Conservation (phyloP, 2,329 filamentous ascomycete species). For the Hypoxylon rubiginosum region DNA sequence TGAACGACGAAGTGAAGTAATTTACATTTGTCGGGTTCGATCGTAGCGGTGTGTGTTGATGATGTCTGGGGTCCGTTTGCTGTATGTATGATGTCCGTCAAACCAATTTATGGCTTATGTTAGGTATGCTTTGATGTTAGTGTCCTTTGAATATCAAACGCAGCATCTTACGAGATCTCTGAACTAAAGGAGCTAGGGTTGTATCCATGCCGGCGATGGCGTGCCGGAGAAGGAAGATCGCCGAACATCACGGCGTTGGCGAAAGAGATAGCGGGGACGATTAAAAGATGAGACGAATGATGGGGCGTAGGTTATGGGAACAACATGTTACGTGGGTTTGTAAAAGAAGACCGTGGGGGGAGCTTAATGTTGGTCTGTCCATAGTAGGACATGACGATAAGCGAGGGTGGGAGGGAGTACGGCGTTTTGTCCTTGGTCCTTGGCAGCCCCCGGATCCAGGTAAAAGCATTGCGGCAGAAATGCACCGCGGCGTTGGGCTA, state of each 20-base stretch:
- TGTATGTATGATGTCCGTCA: background rate
- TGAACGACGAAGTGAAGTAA: background rate
- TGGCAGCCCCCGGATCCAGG: constrained; percentile 36
- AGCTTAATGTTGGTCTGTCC: constrained; percentile 12
- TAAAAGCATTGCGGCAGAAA: constrained; percentile 27
- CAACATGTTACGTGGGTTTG: constrained; percentile 32
- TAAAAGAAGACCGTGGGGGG: constrained; percentile 32
- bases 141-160: constrained; percentile 18
- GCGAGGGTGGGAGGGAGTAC: constrained; percentile 17
- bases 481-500: constrained; percentile 17
- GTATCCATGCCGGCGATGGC: constrained; percentile 18
- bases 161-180: constrained; percentile 9
- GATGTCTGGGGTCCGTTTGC: background rate
- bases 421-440: constrained; percentile 24
- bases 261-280: constrained; percentile 17
- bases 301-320: constrained; percentile 11
- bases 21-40: background rate
- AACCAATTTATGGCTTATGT: background rate
- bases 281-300: constrained; percentile 21
- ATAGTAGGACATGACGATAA: constrained; percentile 20
- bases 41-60: background rate
- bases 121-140: background rate
- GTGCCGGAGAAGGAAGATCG: constrained; percentile 11
- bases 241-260: constrained; percentile 4
- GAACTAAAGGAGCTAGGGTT: background rate